Conservation (phyloP, 192 early-diverging fungal species). For the Coemansia pectinata region DNA sequence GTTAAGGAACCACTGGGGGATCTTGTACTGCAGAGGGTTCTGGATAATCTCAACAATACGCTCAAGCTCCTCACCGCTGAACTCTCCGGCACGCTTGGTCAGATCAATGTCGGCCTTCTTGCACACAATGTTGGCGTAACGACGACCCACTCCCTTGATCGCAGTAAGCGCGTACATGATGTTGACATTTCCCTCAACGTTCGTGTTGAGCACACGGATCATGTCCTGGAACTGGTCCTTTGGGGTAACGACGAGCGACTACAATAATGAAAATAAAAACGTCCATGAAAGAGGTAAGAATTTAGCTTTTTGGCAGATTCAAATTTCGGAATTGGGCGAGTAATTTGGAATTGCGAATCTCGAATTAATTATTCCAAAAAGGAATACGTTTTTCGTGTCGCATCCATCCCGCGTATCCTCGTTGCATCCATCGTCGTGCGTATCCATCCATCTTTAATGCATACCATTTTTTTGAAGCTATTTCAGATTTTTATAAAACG, state of each 20-base stretch:
- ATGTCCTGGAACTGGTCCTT: conserved; percentile 97
- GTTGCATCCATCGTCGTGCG: neutral
- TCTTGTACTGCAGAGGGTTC: conserved; percentile 99
- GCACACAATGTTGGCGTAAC: conserved; percentile 98
- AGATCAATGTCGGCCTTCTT: conserved; percentile 99
- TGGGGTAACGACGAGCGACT: conserved; percentile 88
- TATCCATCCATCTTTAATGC: neutral
- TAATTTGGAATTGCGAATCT: neutral
- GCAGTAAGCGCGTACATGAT: conserved; percentile 94
- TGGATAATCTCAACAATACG: conserved; percentile 98
- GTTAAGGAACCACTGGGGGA: conserved; percentile 99
- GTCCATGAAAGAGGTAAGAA: neutral
- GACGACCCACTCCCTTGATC: conserved; percentile 98
- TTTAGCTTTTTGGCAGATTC: neutral
- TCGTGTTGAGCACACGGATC: conserved; percentile 98
- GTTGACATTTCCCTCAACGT: conserved; percentile 95
- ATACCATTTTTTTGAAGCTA: conserved; percentile 1
- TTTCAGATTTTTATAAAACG: neutral
- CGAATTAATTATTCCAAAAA: neutral
- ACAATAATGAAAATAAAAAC: neutral
- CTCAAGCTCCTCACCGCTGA: conserved; percentile 96
- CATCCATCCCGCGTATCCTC: neutral
- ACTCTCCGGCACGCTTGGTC: conserved; percentile 97
- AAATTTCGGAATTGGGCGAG: neutral
- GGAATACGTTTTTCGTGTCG: neutral